phyloP scores from a whole-genome alignment of 2,329 filamentous ascomycete species.

The Fusarium neocosmosporiellum region DNA sequence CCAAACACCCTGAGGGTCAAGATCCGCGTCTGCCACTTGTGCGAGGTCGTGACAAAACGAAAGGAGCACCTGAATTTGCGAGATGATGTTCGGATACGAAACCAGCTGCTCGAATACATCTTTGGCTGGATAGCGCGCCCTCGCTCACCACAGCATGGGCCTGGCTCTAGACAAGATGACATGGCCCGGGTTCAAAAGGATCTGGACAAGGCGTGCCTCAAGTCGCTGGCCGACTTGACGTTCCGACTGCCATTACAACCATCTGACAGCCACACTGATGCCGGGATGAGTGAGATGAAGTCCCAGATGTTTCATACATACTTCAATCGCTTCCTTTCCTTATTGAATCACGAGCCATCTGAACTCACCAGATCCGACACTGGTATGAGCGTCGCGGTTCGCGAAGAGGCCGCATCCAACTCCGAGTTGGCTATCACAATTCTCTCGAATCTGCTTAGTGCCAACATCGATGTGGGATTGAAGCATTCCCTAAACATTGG shows the following conservation, averaged over 20 bases:
- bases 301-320: constrained; percentile 79
- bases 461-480: constrained; percentile 77
- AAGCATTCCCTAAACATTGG: constrained; percentile 78
- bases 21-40: constrained; percentile 76
- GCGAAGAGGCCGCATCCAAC: constrained; percentile 66
- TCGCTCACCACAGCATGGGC: constrained; percentile 59
- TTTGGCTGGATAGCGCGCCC: constrained; percentile 76
- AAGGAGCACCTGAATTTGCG: constrained; percentile 76
- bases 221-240: constrained; percentile 73
- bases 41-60: constrained; percentile 71
- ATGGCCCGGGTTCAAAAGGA: constrained; percentile 69
- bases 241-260: constrained; percentile 75
- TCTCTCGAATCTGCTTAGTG: constrained; percentile 75
- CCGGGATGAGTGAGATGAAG: constrained; percentile 74
- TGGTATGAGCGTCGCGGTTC: constrained; percentile 49
- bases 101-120: constrained; percentile 75
- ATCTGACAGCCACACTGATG: constrained; percentile 72
- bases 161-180: constrained; percentile 66
- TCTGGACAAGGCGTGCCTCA: constrained; percentile 73
- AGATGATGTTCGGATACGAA: constrained; percentile 75
- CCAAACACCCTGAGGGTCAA: constrained; percentile 70
- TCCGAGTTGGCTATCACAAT: constrained; percentile 75
- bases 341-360: constrained; percentile 68
- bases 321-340: constrained; percentile 75
- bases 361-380: constrained; percentile 51